Evolutionary conservation across 805 yeast species (phyloP), one percentile per base, ranked within the genome.

Genomic region (Kodamaea kaohsiungensis): DNA sequence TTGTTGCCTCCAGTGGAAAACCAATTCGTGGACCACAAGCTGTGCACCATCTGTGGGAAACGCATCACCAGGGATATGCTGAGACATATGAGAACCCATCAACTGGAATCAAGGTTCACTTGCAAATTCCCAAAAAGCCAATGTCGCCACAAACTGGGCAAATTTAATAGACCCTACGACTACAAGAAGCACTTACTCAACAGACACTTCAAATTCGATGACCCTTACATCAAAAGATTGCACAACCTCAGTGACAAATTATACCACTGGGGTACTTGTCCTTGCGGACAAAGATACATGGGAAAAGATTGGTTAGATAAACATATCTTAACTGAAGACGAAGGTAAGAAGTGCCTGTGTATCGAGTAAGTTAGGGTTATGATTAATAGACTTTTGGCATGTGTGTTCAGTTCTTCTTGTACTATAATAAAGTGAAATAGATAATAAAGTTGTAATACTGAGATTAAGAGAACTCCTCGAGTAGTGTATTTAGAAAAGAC

Each of bases 151-250:
- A 83, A 79, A 61, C 75, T 84, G 12, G 85, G 88, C 27, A 81
- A 74, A 61, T 85, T 85, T 70, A 85, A 85, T 67, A 71, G 90
- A 48, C 87, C 87, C 5, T 85, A 85, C 64, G 90, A 85, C 64
- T 84, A 73, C 72, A 85, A 85, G 62, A 85, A 85, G 62, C 90
- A 85, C 62, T 66, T 85, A 52, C 68, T 85, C 42, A 86, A 84
- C 62, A 72, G 79, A 51, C 90, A 85, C 59, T 85, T 85, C 63
- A 65, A 64, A 47, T 84, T 84, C 63, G 85, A 82, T 58, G 73
- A 81, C 54, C 70, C 72, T 3, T 63, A 68, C 38, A 75, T 76
- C 9, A 76, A 76, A 50, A 71, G 73, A 43, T 66, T 76, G 53
- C 81, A 80, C 55, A 83, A 81, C 53, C 66, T 85, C 53, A 75